Percentiles rank a stretch among this genome's conserved stretches.
These are phyloP conservation scores for Isabelozyma heimii DNA, from an alignment of 805 yeast genomes.

Conservation along the genomic window DNA sequence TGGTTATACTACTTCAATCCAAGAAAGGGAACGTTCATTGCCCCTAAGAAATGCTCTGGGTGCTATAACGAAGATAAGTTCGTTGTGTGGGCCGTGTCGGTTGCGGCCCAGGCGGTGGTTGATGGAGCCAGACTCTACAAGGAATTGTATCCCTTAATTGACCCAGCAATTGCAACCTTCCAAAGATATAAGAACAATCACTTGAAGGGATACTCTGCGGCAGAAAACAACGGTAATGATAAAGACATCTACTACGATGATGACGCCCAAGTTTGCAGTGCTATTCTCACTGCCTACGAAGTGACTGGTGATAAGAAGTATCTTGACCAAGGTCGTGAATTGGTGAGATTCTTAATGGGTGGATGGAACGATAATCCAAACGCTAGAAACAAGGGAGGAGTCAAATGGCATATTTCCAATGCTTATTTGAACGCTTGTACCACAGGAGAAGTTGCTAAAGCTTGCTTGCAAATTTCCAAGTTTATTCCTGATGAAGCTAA, in stretches of 20 bases:
- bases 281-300: conserved; percentile 63
- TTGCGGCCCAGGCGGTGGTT: conserved; percentile 63
- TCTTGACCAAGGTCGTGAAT: conserved; percentile 55
- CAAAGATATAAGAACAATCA: conserved; percentile 50
- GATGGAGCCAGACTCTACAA: conserved; percentile 58
- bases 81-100: conserved; percentile 68
- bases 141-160: conserved; percentile 52
- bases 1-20: conserved; percentile 45
- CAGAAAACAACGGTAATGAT: conserved; percentile 57
- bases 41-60: conserved; percentile 41
- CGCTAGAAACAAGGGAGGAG: conserved; percentile 53
- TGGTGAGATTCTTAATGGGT: conserved; percentile 60
- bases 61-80: conserved; percentile 50
- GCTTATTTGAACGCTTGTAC: conserved; percentile 63
- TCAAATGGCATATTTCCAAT: conserved; percentile 64
- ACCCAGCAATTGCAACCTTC: conserved; percentile 49
- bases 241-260: conserved; percentile 70
- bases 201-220: conserved; percentile 61
- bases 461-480: conserved; percentile 54
- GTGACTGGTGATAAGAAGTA: conserved; percentile 56
- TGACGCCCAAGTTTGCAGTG: conserved; percentile 71
- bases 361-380: conserved; percentile 53
- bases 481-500: conserved; percentile 48
- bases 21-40: conserved; percentile 33
- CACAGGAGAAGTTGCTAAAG: conserved; percentile 65